These are phyloP conservation scores for Allantophomopsis cytisporea DNA, from an alignment of 2,329 filamentous ascomycete species.

Conservation along the genomic window DNA sequence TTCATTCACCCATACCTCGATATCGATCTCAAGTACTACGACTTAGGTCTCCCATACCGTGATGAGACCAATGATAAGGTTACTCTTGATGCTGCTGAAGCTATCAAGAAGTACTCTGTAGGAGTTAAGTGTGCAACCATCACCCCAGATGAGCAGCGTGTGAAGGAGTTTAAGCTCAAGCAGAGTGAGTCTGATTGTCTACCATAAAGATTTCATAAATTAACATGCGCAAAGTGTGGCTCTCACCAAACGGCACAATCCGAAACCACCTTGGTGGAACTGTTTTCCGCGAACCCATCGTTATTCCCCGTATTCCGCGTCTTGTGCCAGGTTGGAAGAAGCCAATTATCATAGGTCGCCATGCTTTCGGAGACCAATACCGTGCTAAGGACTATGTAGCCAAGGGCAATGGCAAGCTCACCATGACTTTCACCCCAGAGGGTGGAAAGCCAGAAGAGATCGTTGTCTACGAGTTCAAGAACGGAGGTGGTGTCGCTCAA, in stretches of 20 bases:
- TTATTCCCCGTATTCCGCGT: conserved; percentile 84
- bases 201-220: neutral
- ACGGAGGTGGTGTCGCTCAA: conserved; percentile 77
- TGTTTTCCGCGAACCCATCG: conserved; percentile 97
- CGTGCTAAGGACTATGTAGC: conserved; percentile 86
- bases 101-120: conserved; percentile 97
- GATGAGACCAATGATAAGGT: conserved; percentile 95
- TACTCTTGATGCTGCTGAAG: conserved; percentile 87
- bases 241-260: conserved; percentile 90
- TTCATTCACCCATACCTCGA: conserved; percentile 95
- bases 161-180: conserved; percentile 98
- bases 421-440: conserved; percentile 87
- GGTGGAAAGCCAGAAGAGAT: conserved; percentile 73
- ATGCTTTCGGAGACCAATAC: conserved; percentile 98
- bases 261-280: conserved; percentile 72
- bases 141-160: conserved; percentile 90
- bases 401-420: conserved; percentile 71
- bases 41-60: conserved; percentile 84
- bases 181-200: conserved; percentile 52
- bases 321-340: conserved; percentile 97
- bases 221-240: conserved; percentile 60
- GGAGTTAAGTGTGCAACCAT: conserved; percentile 99
- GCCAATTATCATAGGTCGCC: conserved; percentile 96
- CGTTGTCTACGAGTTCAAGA: conserved; percentile 82
- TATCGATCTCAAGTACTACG: conserved; percentile 97